These are phyloP conservation scores for Xylaria digitata DNA, from an alignment of 2,329 filamentous ascomycete species.

Conservation along the genomic window DNA sequence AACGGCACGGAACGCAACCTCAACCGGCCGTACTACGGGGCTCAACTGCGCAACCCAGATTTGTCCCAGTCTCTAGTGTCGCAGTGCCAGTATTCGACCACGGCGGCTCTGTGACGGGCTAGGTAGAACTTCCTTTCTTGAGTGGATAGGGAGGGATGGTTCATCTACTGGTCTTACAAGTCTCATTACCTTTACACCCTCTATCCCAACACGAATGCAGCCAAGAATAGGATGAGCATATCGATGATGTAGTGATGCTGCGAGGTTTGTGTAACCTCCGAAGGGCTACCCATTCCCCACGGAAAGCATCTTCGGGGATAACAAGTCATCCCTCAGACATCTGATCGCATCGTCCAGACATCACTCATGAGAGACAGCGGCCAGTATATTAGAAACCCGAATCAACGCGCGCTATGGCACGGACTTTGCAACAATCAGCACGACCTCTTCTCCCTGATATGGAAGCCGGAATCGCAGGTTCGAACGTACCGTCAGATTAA, in stretches of 20 bases:
- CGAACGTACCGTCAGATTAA: conserved; percentile 79
- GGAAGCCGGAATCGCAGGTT: conserved; percentile 79
- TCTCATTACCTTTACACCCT: conserved; percentile 80
- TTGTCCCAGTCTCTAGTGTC: conserved; percentile 65
- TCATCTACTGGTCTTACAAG: conserved; percentile 58
- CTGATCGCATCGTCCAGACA: neutral
- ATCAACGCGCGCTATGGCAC: conserved; percentile 85
- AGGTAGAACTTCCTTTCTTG: conserved; percentile 14
- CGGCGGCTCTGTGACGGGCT: conserved; percentile 56
- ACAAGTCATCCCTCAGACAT: neutral
- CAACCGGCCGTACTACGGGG: conserved; percentile 61
- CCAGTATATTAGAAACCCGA: conserved; percentile 87
- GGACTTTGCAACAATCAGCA: conserved; percentile 73
- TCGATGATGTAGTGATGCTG: conserved; percentile 87
- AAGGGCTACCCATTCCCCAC: conserved; percentile 85
- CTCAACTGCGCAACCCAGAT: conserved; percentile 64
- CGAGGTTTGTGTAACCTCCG: conserved; percentile 87
- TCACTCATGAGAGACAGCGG: conserved; percentile 71
- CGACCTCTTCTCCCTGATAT: conserved; percentile 69
- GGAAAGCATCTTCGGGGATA: conserved; percentile 71
- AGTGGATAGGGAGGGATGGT: neutral
- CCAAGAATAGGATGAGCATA: conserved; percentile 82
- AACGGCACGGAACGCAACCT: conserved; percentile 17
- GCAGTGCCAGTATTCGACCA: conserved; percentile 65
- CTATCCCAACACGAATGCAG: conserved; percentile 82